These are phyloP conservation scores for Onygenales sp. DNA, from an alignment of 2,329 filamentous ascomycete genomes.

Conservation along the genomic window DNA sequence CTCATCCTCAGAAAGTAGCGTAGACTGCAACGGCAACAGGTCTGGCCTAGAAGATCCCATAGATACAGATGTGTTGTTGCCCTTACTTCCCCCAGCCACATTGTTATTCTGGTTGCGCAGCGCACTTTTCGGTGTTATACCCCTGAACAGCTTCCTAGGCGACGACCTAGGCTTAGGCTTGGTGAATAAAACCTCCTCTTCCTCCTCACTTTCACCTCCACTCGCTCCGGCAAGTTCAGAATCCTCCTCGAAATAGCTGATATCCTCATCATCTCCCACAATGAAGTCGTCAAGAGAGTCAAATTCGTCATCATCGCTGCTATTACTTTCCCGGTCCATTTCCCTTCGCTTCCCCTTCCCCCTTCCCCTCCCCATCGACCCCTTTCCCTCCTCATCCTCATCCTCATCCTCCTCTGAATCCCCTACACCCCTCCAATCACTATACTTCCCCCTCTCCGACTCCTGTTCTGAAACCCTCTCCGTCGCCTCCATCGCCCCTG, in stretches of 20 bases:
- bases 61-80: not conserved
- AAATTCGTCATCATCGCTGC: slow-evolving; percentile 20
- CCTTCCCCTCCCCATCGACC: slow-evolving; percentile 13
- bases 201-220: slow-evolving; percentile 15
- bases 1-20: not conserved
- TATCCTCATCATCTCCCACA: slow-evolving; percentile 30
- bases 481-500: not conserved
- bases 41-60: not conserved
- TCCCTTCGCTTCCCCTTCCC: slow-evolving; percentile 9
- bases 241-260: slow-evolving; percentile 26
- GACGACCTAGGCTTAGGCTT: slow-evolving; percentile 14
- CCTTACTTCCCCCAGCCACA: not conserved
- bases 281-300: slow-evolving; percentile 33
- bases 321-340: slow-evolving; percentile 5
- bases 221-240: slow-evolving; percentile 12
- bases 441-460: not conserved
- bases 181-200: slow-evolving; percentile 16
- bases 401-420: not conserved
- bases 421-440: not conserved
- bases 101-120: slow-evolving; percentile 13
- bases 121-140: slow-evolving; percentile 18
- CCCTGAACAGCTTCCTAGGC: slow-evolving; percentile 26
- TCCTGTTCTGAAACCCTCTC: not conserved
- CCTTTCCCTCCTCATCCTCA: slow-evolving; percentile 4
- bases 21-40: not conserved